Conservation (phyloP, 2,329 filamentous ascomycete genomes). For the Penicillium capsulatum region DNA sequence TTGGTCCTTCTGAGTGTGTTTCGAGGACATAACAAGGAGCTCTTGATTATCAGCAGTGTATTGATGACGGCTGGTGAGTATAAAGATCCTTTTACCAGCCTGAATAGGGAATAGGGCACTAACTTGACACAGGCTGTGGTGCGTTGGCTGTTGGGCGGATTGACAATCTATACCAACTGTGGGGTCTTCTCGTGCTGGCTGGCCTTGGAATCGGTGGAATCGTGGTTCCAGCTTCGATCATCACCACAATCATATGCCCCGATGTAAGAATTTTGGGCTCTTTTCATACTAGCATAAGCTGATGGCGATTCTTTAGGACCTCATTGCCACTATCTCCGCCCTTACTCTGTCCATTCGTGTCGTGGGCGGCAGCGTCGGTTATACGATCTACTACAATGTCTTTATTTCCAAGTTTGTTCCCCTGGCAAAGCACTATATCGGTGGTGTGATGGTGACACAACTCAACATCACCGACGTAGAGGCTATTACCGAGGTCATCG, state of each 20-base stretch:
- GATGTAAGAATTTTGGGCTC: constrained; percentile 47
- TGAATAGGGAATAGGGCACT: background rate
- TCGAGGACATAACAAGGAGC: constrained; percentile 55
- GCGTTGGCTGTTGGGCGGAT: constrained; percentile 49
- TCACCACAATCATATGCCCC: constrained; percentile 65
- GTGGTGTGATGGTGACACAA: constrained; percentile 47
- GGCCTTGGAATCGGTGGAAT: constrained; percentile 64
- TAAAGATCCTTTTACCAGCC: background rate
- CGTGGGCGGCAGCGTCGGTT: constrained; percentile 63
- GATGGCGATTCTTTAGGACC: constrained; percentile 37
- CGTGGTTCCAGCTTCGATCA: constrained; percentile 63
- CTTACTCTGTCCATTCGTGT: constrained; percentile 66
- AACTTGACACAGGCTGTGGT: constrained; percentile 44
- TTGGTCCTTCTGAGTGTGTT: constrained; percentile 56
- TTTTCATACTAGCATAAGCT: background rate
- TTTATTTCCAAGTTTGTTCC: constrained; percentile 46
- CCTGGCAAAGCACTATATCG: constrained; percentile 48
- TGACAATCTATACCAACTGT: constrained; percentile 54
- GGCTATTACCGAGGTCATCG: constrained; percentile 50
- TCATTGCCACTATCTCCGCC: constrained; percentile 66
- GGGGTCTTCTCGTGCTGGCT: constrained; percentile 57
- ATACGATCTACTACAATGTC: constrained; percentile 55
- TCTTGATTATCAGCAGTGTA: constrained; percentile 57
- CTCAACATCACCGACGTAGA: constrained; percentile 49
- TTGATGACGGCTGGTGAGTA: constrained; percentile 60